These are phyloP conservation scores for Spathaspora arborariae DNA, from an alignment of 805 yeast genomes.

Conservation along the genomic window DNA sequence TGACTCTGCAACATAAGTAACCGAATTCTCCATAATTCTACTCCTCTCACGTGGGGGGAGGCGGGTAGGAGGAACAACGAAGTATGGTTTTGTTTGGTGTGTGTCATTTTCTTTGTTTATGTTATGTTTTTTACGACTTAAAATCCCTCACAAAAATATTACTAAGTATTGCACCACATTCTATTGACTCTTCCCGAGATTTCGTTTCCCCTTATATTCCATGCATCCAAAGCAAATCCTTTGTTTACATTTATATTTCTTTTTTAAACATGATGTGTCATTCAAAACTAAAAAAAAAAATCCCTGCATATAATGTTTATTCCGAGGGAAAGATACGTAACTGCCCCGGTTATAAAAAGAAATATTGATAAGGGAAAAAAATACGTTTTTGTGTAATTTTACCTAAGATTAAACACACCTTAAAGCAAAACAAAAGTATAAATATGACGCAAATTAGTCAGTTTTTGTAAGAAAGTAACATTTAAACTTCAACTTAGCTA, in stretches of 20 bases:
- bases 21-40: no score
- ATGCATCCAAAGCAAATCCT: not conserved
- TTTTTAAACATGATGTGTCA: not conserved
- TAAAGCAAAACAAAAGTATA: not conserved
- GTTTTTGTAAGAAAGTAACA: not conserved
- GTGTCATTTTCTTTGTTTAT: no score
- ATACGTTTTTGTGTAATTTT: not conserved
- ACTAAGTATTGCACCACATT: not conserved
- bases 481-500: not conserved
- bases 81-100: no score
- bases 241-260: not conserved
- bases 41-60: no score
- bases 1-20: no score
- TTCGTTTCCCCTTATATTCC: not conserved
- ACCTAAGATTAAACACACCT: no score
- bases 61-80: no score
- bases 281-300: not conserved
- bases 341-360: not conserved
- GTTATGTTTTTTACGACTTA: no score
- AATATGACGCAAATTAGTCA: not conserved
- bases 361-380: not conserved
- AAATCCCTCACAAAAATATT: not conserved
- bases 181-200: not conserved
- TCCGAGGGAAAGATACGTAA: slow-evolving; percentile 1
- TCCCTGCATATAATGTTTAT: not conserved